Conservation (phyloP, 108 stramenopile genomes). For the Nitzschia palea region DNA sequence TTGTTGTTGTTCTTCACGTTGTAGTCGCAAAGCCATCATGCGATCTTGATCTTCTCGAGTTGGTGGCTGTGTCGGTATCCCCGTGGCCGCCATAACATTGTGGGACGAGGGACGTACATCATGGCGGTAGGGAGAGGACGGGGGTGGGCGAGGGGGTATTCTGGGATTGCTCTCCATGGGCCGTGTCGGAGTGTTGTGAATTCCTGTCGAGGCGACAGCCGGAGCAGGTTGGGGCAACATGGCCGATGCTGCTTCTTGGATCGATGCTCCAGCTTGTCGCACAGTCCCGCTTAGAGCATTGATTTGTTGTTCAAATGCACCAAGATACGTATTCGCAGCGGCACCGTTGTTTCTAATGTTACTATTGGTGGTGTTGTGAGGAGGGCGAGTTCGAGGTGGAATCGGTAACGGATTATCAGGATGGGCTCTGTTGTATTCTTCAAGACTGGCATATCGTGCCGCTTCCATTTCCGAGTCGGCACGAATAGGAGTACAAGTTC, state of each 20-base stretch:
- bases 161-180: not conserved
- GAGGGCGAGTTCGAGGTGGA: not conserved
- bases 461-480: slow-evolving; percentile 48
- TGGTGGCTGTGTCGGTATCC: not conserved
- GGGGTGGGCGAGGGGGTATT: not conserved
- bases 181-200: not conserved
- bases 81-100: not conserved
- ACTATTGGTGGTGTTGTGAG: not conserved
- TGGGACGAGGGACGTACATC: not conserved
- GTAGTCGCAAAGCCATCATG: slow-evolving; percentile 26
- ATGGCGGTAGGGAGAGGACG: not conserved
- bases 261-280: not conserved
- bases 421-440: slow-evolving; percentile 29
- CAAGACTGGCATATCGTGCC: slow-evolving; percentile 59
- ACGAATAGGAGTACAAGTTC: not conserved
- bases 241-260: not conserved
- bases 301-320: not conserved
- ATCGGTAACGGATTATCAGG: not conserved
- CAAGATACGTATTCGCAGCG: too few relatives aligned
- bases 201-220: not conserved
- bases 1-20: slow-evolving; percentile 19
- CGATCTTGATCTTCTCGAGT: slow-evolving; percentile 30
- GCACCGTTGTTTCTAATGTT: too few relatives aligned
- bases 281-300: not conserved
- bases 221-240: not conserved